Percentiles rank a stretch among this genome's conserved stretches.
Evolutionary conservation across 257 asterid genomes (phyloP).

Genomic region (Schizonepeta tenuifolia): DNA sequence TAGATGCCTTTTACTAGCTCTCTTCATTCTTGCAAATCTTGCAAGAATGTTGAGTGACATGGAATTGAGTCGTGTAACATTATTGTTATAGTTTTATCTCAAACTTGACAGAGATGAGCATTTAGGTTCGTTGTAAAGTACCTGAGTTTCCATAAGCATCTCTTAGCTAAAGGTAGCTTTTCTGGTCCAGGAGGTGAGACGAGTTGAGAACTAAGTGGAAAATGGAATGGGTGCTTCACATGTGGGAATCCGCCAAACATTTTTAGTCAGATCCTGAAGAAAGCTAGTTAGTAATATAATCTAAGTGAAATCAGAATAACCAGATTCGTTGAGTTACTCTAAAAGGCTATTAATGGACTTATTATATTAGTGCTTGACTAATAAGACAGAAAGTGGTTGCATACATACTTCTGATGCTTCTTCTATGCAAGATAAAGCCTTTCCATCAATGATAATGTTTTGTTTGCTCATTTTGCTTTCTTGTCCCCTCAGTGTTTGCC

Average conservation of each 20-base stretch:
- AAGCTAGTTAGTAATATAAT: too few species aligned
- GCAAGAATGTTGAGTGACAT: background rate
- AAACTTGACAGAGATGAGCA: background rate
- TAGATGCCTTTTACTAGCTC: background rate
- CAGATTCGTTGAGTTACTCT: background rate
- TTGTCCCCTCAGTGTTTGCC: conserved; percentile 7
- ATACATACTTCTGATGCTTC: conserved; percentile 7
- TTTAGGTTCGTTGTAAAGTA: background rate
- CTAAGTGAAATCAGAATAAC: background rate
- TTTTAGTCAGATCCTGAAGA: too few species aligned
- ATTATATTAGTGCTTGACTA: background rate
- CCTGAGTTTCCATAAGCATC: conserved; percentile 6
- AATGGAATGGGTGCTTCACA: background rate
- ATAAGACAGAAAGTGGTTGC: too few species aligned
- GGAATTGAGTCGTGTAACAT: background rate
- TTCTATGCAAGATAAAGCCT: background rate
- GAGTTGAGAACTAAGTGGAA: background rate
- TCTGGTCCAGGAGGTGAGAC: conserved; percentile 1
- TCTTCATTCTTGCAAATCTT: background rate
- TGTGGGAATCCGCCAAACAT: too few species aligned
- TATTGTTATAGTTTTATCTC: background rate
- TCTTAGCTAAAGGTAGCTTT: conserved; percentile 15
- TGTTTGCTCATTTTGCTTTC: conserved; percentile 32
- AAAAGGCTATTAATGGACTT: background rate
- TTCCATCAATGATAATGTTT: conserved; percentile 18